Conservation (phyloP, 352 stramenopile genomes). For the Globisporangium emineosum region DNA sequence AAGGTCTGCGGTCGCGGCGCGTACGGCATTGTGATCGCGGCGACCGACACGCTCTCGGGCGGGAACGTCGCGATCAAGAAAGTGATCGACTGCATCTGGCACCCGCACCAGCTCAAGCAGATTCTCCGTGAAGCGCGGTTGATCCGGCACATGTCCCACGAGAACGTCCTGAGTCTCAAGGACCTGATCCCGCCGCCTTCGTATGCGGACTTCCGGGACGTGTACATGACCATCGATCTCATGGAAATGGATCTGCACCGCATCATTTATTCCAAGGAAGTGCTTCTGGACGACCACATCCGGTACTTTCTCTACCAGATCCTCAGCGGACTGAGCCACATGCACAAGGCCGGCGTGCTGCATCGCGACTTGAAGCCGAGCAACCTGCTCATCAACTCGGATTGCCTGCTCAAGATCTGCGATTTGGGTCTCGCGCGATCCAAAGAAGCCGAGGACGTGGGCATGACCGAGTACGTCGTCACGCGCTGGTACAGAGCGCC, state of each 20-base stretch:
- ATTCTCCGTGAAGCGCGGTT: constrained; percentile 83
- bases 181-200: constrained; percentile 82
- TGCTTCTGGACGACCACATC: constrained; percentile 91
- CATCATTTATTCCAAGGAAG: constrained; percentile 92
- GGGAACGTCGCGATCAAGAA: constrained; percentile 91
- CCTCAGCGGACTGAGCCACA: constrained; percentile 84
- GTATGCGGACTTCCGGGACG: constrained; percentile 83
- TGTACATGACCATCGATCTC: constrained; percentile 90
- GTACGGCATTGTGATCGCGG: constrained; percentile 89
- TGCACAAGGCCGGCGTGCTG: constrained; percentile 82
- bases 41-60: constrained; percentile 74
- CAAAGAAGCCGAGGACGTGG: constrained; percentile 80
- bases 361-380: constrained; percentile 86
- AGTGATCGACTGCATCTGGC: constrained; percentile 89
- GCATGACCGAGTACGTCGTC: constrained; percentile 92
- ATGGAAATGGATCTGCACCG: constrained; percentile 93
- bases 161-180: constrained; percentile 84
- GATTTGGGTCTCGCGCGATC: constrained; percentile 93
- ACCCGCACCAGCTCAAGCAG: constrained; percentile 87
- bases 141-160: constrained; percentile 83
- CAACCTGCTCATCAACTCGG: constrained; percentile 89
- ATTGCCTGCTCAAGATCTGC: constrained; percentile 97
- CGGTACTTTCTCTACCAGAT: constrained; percentile 94
- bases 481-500: constrained; percentile 88
- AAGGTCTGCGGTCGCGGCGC: constrained; percentile 86